Evolutionary conservation across 1,284 basidiomycete genomes (phyloP).

Genomic region (Ganoderma meredithae): DNA sequence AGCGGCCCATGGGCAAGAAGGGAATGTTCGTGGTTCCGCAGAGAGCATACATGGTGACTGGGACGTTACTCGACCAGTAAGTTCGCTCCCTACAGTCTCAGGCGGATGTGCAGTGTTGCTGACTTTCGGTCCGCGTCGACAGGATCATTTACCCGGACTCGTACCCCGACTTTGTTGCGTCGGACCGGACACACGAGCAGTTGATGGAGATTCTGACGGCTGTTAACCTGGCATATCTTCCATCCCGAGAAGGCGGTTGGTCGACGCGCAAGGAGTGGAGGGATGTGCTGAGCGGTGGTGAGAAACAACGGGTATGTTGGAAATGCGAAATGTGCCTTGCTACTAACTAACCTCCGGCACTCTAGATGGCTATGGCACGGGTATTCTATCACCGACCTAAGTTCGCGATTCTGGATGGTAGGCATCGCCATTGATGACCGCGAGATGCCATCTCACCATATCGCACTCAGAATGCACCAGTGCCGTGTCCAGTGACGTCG

Average conservation of each 20-base stretch:
- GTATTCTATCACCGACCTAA: conserved; percentile 87
- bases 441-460: background rate
- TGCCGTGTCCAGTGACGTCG: conserved; percentile 96
- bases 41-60: conserved; percentile 89
- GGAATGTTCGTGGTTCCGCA: conserved; percentile 91
- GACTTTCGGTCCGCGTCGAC: background rate
- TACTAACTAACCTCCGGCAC: conserved; percentile 3
- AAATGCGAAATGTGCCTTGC: background rate
- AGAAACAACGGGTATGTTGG: conserved; percentile 86
- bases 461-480: conserved; percentile 84
- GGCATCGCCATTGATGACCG: conserved; percentile 33
- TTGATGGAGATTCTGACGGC: conserved; percentile 78
- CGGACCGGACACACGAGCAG: conserved; percentile 71
- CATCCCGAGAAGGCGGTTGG: conserved; percentile 90
- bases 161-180: conserved; percentile 76
- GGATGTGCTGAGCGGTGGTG: conserved; percentile 92
- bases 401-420: conserved; percentile 80
- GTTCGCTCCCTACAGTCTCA: conserved; percentile 36
- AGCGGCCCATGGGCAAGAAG: conserved; percentile 56
- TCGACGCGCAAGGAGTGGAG: conserved; percentile 94
- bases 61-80: conserved; percentile 87
- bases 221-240: conserved; percentile 88
- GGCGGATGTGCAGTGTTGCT: conserved; percentile 5
- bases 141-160: conserved; percentile 86
- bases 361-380: conserved; percentile 84